Conservation (phyloP, 495 filamentous ascomycete genomes). For the Aspergillus carlsbadensis region DNA sequence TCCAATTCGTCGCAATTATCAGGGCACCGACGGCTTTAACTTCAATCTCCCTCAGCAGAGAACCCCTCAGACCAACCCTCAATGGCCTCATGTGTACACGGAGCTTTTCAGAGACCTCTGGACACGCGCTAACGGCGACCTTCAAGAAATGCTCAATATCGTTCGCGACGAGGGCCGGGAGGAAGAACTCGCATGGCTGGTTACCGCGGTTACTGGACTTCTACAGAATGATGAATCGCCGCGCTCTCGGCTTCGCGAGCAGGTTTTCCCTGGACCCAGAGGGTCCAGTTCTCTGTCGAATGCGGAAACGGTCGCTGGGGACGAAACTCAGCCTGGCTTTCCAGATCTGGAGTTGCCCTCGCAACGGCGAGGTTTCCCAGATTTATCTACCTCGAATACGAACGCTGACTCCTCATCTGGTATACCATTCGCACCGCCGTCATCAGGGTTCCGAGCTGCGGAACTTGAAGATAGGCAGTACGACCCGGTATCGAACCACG, state of each 20-base stretch:
- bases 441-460: neutral
- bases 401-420: neutral
- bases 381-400: neutral
- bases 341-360: neutral
- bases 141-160: conserved; percentile 57
- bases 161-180: conserved; percentile 60
- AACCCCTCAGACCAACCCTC: conserved; percentile 14
- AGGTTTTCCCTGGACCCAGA: neutral
- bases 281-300: neutral
- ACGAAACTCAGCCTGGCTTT: neutral
- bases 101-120: conserved; percentile 52
- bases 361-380: neutral
- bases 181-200: conserved; percentile 53
- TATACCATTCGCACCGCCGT: neutral
- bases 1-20: conserved; percentile 12
- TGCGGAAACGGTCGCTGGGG: neutral
- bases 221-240: conserved; percentile 11
- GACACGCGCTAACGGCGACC: conserved; percentile 55
- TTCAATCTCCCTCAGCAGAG: conserved; percentile 41
- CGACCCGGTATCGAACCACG: neutral
- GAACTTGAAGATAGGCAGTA: conserved; percentile 2
- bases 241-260: conserved; percentile 1
- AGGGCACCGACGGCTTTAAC: conserved; percentile 28
- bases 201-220: conserved; percentile 35
- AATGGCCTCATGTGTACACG: conserved; percentile 39